Evolutionary conservation across 139 green algal genomes (phyloP).

Genomic region (Haematococcus sp.): DNA sequence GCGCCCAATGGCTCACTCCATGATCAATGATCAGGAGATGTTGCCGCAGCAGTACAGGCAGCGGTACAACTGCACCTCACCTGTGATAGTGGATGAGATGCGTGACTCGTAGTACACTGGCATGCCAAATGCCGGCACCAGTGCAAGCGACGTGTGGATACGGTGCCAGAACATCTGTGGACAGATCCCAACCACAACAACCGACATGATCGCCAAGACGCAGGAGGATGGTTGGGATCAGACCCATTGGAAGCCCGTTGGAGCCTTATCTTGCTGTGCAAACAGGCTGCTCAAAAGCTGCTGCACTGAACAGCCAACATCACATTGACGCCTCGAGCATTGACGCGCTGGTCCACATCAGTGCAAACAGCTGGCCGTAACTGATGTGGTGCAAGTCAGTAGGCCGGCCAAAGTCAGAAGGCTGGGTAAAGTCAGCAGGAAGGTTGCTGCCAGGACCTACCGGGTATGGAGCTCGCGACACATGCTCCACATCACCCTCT

Average conservation of each 20-base stretch:
- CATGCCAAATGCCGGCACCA: slow-evolving; percentile 41
- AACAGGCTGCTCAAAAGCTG: neutral
- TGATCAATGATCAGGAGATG: no score
- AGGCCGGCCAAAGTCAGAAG: no score
- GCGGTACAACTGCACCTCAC: no score
- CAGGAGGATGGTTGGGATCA: no score
- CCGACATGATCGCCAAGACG: no score
- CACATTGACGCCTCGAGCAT: neutral
- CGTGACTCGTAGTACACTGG: slow-evolving; percentile 35
- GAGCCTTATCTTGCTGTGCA: neutral
- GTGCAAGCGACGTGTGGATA: slow-evolving; percentile 24
- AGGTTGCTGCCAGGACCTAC: slow-evolving; percentile 11
- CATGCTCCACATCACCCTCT: slow-evolving; percentile 20
- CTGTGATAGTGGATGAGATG: slow-evolving; percentile 34
- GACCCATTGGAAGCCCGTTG: neutral
- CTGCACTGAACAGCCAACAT: neutral
- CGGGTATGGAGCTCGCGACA: slow-evolving; percentile 24
- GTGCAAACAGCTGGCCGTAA: no score
- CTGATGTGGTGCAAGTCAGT: no score
- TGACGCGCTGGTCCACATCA: no score
- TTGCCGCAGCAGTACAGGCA: no score
- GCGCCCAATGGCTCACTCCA: no score
- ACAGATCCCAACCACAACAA: no score
- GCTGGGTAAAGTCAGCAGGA: no score
- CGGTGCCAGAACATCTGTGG: slow-evolving; percentile 30